phyloP scores from a whole-genome alignment of 352 stramenopile genomes.

The Elongisporangium undulatum region DNA sequence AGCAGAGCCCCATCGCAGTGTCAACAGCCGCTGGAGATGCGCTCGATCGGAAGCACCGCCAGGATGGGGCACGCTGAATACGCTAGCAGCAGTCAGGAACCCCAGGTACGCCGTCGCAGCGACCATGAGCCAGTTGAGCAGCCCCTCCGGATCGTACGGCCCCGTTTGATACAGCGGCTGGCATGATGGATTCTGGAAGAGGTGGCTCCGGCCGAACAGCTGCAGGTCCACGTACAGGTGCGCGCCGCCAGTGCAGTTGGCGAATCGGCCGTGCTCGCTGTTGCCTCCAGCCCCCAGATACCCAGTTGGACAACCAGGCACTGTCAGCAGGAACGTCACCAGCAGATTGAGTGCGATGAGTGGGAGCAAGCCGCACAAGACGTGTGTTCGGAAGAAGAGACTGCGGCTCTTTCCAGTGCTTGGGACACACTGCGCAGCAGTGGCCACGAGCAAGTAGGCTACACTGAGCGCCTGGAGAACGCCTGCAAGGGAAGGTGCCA shows the following conservation, averaged over 20 bases:
- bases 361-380: slow-evolving; percentile 21
- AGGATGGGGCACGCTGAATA: not conserved
- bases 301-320: slow-evolving; percentile 64
- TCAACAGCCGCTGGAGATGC: slow-evolving; percentile 3
- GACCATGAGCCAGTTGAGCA: slow-evolving; percentile 77
- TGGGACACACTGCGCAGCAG: slow-evolving; percentile 5
- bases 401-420: too few species aligned
- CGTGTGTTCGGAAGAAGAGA: slow-evolving; percentile 15
- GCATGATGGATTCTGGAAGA: slow-evolving; percentile 68
- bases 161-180: slow-evolving; percentile 46
- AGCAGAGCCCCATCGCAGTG: not conserved
- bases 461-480: slow-evolving; percentile 68
- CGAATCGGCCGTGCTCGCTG: slow-evolving; percentile 30
- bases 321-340: slow-evolving; percentile 41
- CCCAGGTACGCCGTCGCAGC: slow-evolving; percentile 55
- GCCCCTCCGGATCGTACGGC: slow-evolving; percentile 71
- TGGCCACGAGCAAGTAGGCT: slow-evolving; percentile 34
- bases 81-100: slow-evolving; percentile 15
- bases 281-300: slow-evolving; percentile 70
- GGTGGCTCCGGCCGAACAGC: slow-evolving; percentile 53
- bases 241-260: slow-evolving; percentile 72
- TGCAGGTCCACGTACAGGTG: slow-evolving; percentile 65
- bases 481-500: slow-evolving; percentile 13
- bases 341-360: slow-evolving; percentile 46
- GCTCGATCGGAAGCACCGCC: not conserved